Base-by-base conservation (phyloP, 1,284 basidiomycete species). In the Boletus mariae region DNA sequence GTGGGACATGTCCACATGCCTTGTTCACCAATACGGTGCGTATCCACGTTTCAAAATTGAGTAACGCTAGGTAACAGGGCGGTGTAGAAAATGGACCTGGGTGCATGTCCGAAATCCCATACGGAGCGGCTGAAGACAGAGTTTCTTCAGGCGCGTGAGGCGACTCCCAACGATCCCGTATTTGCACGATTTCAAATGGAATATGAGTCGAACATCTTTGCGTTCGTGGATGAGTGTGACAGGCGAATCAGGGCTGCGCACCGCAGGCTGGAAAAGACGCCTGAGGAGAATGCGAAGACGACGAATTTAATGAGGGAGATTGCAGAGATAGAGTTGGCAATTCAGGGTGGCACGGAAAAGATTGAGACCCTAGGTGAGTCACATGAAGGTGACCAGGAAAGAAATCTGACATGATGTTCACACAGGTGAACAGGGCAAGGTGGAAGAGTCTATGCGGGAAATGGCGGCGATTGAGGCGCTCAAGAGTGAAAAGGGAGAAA, bases 241-340 rank as follows among this genome's bases (percentile, higher is more conserved):
- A 80, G 97, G 62, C 84, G 96, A 66, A 99, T 99, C 73, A 79
- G 92, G 45, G 85, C 92, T 42, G 93, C 94, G 53, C 96, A 99
- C 71, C 83, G 94, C 59, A 82, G 97, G 65, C 75, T 99, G 64
- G 97, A 99, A 77, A 98, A 99, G 79, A 99, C 97, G 23, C 97
- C 97, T 10, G 97, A 99, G 75, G 97, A 99, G 79, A 98, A 98
- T 71, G 93, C 94, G 49, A 95, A 97, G 74, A 98, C 96, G 31
- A 97, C 97, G 23, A 95, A 96, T 71, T 74, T 99, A 78, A 99
- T 99, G 94, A 84, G 94, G 62, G 97, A 99, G 82, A 98, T 99
- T 73, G 94, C 92, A 56, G 97, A 99, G 77, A 97, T 99, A 68
- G 96, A 99, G 77, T 77, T 98, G 59, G 95, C 97, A 53, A 98